Evolutionary conservation across 2,329 filamentous ascomycete species (phyloP), one percentile per base, ranked within the genome.

Genomic region (Colletotrichum karsti): DNA sequence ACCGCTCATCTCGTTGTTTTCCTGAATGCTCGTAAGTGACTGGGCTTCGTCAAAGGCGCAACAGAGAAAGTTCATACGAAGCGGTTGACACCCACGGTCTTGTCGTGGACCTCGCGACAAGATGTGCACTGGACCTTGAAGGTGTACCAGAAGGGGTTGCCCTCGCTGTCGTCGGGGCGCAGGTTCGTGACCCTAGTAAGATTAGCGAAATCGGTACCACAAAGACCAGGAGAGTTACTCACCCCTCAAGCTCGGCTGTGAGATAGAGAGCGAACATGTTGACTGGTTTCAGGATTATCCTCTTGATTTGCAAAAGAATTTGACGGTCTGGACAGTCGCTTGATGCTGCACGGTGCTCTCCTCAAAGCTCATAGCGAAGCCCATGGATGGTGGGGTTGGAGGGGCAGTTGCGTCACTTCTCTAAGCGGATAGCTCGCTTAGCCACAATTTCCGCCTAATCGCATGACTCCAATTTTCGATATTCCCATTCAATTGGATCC

Each of bases 101-200:
- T 99, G 10, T 92, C 88, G 78, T 99, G 95, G 2, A 87, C 91
- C 80, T 99, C 96, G 69, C 94, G 91, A 81, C 96, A 99, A 61
- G 95, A 97, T n/a, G 94, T 98, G 82, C 96, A 99, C 84, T 98
- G 93, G 37, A 99, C 95, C 78, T 93, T 96, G 88, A 99, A 98
- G 56, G 93, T 98, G 83, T 97, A 99, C 87, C 92, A 97, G 84
- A 98, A 99, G 4, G 94, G 93, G 67, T 87, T 88, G 18, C 93
- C 93, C 73, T 91, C 84, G 7, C 91, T 94, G 79, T 99, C 96
- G 73, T 91, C 85, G 7, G 96, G 96, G 63, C 91, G 91, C 73
- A 99, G 90, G 75, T 96, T 92, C 68, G 94, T 98, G 68, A 99
- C 94, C 50, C 96, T 98, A 74, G 67, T 62, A 66, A 69, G 46